Base-by-base conservation (phyloP, 164 flowering plant species). In the Paratinospora sagittata region DNA sequence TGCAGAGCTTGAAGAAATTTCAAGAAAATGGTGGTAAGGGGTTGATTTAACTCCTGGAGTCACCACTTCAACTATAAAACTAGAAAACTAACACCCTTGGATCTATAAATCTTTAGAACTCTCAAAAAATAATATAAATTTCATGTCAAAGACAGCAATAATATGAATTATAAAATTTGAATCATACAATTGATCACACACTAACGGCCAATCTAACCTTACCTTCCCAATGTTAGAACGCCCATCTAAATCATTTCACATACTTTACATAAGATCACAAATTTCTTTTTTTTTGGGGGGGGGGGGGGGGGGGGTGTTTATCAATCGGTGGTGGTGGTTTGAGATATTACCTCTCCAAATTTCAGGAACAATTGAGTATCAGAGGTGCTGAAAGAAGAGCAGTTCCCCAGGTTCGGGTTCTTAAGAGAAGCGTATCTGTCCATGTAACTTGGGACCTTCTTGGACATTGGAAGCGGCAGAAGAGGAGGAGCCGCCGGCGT, bases 331-430 rank as follows among this genome's bases (percentile, higher is more conserved):
- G 85, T 86, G 79, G 85, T 90, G 21, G 61, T 90, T 67, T 91
- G 97, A 9, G 99, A 92, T 68, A 92, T 92, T n/a, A 92, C 98
- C 79, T 92, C 93, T 3, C 98, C 97, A 73, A 95, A 95, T 77
- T 88, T 91, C 8, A 91, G 86, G 77, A 95, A 95, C 63, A 95
- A 90, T 52, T 95, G 91, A 62, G 90, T 97, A 76, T 95, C 99
- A 19, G 99, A 91, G 67, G 96, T 87, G 83, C 96, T 90, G 82
- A 88, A 80, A 62, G 96, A 78, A 9, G 90, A 77, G 70, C 88
- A 89, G 43, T 88, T 82, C 1, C 85, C 70, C 83, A 88, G n/a
- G 72, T 82, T 84, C 6, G 97, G 89, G 37, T 88, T 84, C 79
- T 85, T 89, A 41, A 89, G 85, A 71, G 86, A 90, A 3, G 89